Conservation (phyloP, 495 filamentous ascomycete species). For the Xylaria acuta region DNA sequence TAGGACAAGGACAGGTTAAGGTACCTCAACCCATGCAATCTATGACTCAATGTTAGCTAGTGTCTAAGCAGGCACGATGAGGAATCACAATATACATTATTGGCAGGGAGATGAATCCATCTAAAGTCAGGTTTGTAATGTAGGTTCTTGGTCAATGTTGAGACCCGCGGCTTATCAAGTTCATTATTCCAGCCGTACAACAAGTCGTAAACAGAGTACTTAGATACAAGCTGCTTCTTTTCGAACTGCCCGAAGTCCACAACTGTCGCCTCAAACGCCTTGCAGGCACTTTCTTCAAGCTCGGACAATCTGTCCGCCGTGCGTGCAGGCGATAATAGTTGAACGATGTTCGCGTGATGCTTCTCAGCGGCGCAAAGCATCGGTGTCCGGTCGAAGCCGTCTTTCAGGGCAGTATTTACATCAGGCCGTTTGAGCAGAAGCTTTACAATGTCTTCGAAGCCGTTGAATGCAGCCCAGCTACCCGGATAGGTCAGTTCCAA, state of each 20-base stretch:
- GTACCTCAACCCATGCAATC: slow-evolving; percentile 47
- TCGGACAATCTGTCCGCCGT: slow-evolving; percentile 58
- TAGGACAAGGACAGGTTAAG: slow-evolving; percentile 9
- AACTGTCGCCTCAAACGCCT: slow-evolving; percentile 69
- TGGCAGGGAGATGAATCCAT: slow-evolving; percentile 73
- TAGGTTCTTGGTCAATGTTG: slow-evolving; percentile 59
- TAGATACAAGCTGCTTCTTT: slow-evolving; percentile 65
- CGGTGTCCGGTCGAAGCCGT: slow-evolving; percentile 68
- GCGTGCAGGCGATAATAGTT: slow-evolving; percentile 61
- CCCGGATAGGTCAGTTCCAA: neutral
- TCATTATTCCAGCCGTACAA: slow-evolving; percentile 66
- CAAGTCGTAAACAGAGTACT: slow-evolving; percentile 64
- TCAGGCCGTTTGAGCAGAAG: slow-evolving; percentile 56
- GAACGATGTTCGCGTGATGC: slow-evolving; percentile 62
- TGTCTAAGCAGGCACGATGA: slow-evolving; percentile 7
- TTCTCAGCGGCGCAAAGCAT: slow-evolving; percentile 66
- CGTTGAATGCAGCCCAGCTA: slow-evolving; percentile 62
- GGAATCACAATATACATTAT: slow-evolving; percentile 40
- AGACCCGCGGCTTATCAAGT: slow-evolving; percentile 61
- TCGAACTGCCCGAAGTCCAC: slow-evolving; percentile 73
- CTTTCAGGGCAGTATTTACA: slow-evolving; percentile 55
- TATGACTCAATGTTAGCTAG: slow-evolving; percentile 33
- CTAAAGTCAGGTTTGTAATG: slow-evolving; percentile 63
- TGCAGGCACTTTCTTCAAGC: slow-evolving; percentile 62
- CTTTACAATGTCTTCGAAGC: slow-evolving; percentile 63